These are phyloP conservation scores for Globisporangium apiculatum DNA, from an alignment of 352 stramenopile species.

Conservation along the genomic window DNA sequence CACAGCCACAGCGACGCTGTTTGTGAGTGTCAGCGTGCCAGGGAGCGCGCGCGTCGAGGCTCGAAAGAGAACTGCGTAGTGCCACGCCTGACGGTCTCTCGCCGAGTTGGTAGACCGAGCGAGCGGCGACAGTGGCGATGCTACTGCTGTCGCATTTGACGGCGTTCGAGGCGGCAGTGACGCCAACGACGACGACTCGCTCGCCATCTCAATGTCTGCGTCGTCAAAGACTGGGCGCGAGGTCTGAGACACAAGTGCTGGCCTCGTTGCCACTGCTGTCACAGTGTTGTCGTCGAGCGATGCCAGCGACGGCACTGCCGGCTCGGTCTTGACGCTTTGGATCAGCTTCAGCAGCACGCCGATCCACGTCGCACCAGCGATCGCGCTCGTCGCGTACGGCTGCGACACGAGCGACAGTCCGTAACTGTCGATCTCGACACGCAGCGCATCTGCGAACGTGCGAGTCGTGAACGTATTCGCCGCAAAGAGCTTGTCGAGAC, in stretches of 20 bases:
- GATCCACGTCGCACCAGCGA: conserved; percentile 41
- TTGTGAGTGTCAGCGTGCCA: conserved; percentile 35
- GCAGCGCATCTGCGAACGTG: conserved; percentile 42
- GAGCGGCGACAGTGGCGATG: too few relatives aligned
- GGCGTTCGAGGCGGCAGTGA: neutral
- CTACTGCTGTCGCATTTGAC: too few relatives aligned
- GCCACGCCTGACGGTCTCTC: conserved; percentile 39
- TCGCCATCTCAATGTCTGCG: conserved; percentile 6
- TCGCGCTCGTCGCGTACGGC: conserved; percentile 12
- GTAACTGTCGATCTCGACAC: conserved; percentile 44
- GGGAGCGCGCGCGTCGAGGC: conserved; percentile 42
- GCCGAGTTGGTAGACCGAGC: neutral
- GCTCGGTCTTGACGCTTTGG: conserved; percentile 25
- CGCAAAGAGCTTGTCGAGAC: conserved; percentile 31
- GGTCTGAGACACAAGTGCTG: neutral
- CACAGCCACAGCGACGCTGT: conserved; percentile 23
- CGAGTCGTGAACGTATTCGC: conserved; percentile 27
- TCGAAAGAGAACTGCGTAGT: conserved; percentile 74
- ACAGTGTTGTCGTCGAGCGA: too few relatives aligned
- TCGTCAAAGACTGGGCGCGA: neutral
- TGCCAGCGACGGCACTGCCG: neutral
- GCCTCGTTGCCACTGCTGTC: neutral
- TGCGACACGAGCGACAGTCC: conserved; percentile 42
- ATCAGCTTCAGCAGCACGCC: conserved; percentile 50
- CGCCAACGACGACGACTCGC: neutral